These are phyloP conservation scores for Acacia concinna DNA, from an alignment of 331 rosid species.

Conservation along the genomic window DNA sequence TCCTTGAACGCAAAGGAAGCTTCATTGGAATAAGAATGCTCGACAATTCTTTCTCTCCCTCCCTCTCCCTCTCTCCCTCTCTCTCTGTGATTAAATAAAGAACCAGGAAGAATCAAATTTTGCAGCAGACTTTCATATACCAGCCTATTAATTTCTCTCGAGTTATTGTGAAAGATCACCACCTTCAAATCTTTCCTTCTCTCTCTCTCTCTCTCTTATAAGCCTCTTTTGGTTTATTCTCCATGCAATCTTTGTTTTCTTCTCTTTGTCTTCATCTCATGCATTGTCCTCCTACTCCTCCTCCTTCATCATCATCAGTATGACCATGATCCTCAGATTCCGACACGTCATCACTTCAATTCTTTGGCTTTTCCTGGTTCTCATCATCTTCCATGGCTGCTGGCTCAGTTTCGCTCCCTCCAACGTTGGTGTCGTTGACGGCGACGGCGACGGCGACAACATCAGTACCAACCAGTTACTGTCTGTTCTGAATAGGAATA, in stretches of 20 bases:
- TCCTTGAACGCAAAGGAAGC: conserved; percentile 91
- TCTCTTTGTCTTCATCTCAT: conserved; percentile 16
- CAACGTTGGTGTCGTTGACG: neutral
- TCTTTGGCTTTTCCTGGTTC: conserved; percentile 49
- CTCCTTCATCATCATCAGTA: conserved; percentile 5
- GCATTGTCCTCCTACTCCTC: neutral
- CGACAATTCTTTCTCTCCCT: conserved; percentile 58
- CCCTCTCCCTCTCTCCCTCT: neutral
- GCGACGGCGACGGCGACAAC: too few relatives aligned
- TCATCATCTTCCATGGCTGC: conserved; percentile 42
- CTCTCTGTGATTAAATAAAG: neutral
- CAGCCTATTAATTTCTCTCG: conserved; percentile 39
- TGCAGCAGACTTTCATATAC: conserved; percentile 38
- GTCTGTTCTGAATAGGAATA: neutral
- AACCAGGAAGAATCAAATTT: neutral
- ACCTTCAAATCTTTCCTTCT: conserved; percentile 29
- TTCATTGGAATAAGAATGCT: conserved; percentile 75
- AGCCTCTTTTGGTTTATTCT: conserved; percentile 23
- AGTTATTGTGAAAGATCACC: conserved; percentile 42
- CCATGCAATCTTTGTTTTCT: conserved; percentile 57
- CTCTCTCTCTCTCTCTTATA: neutral
- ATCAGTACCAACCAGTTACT: neutral
- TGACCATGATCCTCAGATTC: conserved; percentile 51
- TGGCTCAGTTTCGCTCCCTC: conserved; percentile 34
- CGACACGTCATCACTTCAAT: conserved; percentile 42